phyloP scores from a whole-genome alignment of 495 filamentous ascomycete genomes.

The Hypoxylon lienhwacheense region DNA sequence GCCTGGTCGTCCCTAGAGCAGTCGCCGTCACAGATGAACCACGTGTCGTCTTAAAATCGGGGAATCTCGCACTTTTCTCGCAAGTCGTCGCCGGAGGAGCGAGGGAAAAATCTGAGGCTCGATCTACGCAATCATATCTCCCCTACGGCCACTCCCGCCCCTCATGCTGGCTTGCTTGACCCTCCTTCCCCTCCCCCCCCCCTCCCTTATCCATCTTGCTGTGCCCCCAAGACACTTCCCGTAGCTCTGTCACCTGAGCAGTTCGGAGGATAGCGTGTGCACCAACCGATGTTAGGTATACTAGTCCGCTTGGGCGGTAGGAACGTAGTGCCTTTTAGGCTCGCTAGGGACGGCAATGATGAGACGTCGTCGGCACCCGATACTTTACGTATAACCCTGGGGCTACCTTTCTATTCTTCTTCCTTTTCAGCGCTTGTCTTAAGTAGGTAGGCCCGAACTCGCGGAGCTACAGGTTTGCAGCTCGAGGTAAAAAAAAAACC shows the following conservation, averaged over 20 bases:
- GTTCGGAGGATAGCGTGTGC: neutral
- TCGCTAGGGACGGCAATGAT: neutral
- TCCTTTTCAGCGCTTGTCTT: neutral
- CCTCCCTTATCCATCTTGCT: conserved; percentile 14
- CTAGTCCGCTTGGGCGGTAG: neutral
- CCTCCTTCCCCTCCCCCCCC: conserved; percentile 26
- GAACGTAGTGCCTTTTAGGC: neutral
- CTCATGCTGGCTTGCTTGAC: no score
- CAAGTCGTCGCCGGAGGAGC: no score
- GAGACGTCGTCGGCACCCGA: conserved; percentile 1
- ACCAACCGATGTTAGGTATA: conserved; percentile 12
- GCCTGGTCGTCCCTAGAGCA: no score
- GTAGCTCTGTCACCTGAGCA: conserved; percentile 21
- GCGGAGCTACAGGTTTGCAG: neutral
- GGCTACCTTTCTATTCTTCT: neutral
- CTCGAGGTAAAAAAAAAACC: neutral
- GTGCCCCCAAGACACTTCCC: conserved; percentile 25
- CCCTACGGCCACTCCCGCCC: conserved; percentile 26
- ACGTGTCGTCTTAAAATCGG: neutral
- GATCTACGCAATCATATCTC: conserved; percentile 20
- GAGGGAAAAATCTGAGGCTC: conserved; percentile 22
- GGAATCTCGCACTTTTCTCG: no score
- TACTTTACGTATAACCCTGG: conserved; percentile 11
- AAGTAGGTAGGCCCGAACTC: conserved; percentile 1
- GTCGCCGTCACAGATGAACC: neutral